Evolutionary conservation across 164 flowering plant genomes (phyloP).

Genomic region (Vitis rotundifolia): DNA sequence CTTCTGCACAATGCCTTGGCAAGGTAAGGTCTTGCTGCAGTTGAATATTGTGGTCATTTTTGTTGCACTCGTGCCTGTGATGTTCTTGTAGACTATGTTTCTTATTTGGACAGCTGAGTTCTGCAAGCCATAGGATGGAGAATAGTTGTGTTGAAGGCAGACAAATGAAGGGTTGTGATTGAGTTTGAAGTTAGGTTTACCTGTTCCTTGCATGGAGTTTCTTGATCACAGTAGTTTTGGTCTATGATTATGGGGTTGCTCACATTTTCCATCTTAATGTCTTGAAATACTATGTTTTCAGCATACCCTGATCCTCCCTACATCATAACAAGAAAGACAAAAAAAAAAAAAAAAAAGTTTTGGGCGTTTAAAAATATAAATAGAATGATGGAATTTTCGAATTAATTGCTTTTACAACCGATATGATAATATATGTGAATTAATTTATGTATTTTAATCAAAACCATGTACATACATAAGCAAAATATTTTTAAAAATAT

Average conservation of each 20-base stretch:
- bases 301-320: conserved; percentile 62
- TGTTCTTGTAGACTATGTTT: conserved; percentile 44
- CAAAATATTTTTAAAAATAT: too few species aligned
- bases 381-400: too few species aligned
- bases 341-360: too few species aligned
- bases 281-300: conserved; percentile 33
- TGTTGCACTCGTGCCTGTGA: conserved; percentile 54
- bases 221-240: conserved; percentile 61
- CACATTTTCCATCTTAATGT: conserved; percentile 45
- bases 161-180: too few species aligned
- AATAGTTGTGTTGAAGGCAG: too few species aligned
- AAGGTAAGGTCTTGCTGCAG: conserved; percentile 47
- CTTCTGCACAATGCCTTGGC: conserved; percentile 36
- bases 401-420: too few species aligned
- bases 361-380: too few species aligned
- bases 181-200: conserved; percentile 15
- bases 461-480: too few species aligned
- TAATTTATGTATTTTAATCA: too few species aligned
- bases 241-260: conserved; percentile 70
- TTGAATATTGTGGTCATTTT: conserved; percentile 41
- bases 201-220: conserved; percentile 34
- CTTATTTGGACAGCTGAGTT: conserved; percentile 45
- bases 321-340: not conserved
- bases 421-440: too few species aligned
- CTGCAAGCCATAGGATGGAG: conserved; percentile 22